A percentile compares a stretch with the other conserved stretches of the same genome.
Conservation (phyloP, 2,329 filamentous ascomycete species). For the Phaeosphaeria sp. region DNA sequence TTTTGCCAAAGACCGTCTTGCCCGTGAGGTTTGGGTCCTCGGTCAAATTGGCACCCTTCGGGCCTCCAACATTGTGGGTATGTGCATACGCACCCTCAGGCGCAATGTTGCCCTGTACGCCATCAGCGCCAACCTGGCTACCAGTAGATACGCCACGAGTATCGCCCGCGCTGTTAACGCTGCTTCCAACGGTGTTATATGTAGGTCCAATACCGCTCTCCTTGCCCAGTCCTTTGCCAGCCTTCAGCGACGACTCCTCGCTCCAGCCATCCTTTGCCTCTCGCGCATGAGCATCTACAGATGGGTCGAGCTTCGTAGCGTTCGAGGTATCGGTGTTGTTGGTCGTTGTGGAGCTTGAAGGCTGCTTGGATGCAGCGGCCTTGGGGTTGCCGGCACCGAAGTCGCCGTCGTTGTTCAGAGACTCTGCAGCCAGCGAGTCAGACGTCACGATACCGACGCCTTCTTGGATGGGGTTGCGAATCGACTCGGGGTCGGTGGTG, state of each 20-base stretch:
- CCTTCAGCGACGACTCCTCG: slow-evolving; percentile 50
- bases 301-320: slow-evolving; percentile 58
- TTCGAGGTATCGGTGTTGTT: slow-evolving; percentile 63
- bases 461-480: slow-evolving; percentile 63
- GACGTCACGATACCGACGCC: slow-evolving; percentile 67
- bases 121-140: slow-evolving; percentile 39
- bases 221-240: slow-evolving; percentile 47
- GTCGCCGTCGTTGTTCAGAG: slow-evolving; percentile 63
- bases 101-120: slow-evolving; percentile 36
- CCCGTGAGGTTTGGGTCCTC: slow-evolving; percentile 48
- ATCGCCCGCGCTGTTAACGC: slow-evolving; percentile 39
- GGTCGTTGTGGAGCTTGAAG: slow-evolving; percentile 60
- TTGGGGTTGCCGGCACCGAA: slow-evolving; percentile 67
- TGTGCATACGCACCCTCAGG: slow-evolving; percentile 48
- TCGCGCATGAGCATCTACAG: slow-evolving; percentile 54
- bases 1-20: slow-evolving; percentile 46
- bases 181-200: slow-evolving; percentile 30
- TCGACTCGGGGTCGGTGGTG: slow-evolving; percentile 57
- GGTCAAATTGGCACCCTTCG: slow-evolving; percentile 59
- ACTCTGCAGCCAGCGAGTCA: slow-evolving; percentile 80
- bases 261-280: slow-evolving; percentile 49
- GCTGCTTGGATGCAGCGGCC: slow-evolving; percentile 57
- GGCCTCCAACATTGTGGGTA: slow-evolving; percentile 46
- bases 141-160: slow-evolving; percentile 21
- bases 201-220: slow-evolving; percentile 45